Evolutionary conservation across 257 asterid genomes (phyloP), one percentile per base, ranked within the genome.

Genomic region (Lycium barbarum): DNA sequence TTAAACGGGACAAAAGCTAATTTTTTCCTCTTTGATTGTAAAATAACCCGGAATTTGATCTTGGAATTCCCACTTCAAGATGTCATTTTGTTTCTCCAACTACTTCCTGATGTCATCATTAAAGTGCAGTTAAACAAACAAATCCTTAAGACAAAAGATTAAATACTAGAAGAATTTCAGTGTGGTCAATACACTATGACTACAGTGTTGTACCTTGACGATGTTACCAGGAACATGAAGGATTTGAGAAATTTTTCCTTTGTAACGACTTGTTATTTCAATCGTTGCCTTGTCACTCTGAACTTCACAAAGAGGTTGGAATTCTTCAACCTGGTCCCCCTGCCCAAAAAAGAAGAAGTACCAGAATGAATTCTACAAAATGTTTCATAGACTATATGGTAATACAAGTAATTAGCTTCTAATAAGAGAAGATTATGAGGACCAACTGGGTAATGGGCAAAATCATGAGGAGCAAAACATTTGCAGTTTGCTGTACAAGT

Each of bases 241-340:
- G 88, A 94, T 74, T 80, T 86, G 89, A 53, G 87, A 89, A 85
- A 95, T 92, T 88, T 89, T 95, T 85, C 99, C 99, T 83, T 71
- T 93, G 92, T 96, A 96, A 72, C 98, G 98, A 79, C 99, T 96
- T 13, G 99, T 96, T 81, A 96, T 96, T 91, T 96, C 99, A 84
- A 95, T 95, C 54, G 98, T 96, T 81, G 99, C 99, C 91, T 96
- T 96, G 87, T 96, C 99, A 79, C 99, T 96, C 92, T 96, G 99
- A 84, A 96, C 99, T 90, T 95, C 99, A 89, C 99, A 96, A 85
- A 96, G 93, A 78, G 98, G 97, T 84, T 96, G 99, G 87, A 96
- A 96, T 89, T 96, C 99, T 82, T 95, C 98, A 59, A 95, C 97
- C 88, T 87, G 88, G 40, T 95, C 97, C 36, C 97, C 99, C 99